Base-by-base conservation (phyloP, 768 basidiomycete genomes). In the Trametes elegans region DNA sequence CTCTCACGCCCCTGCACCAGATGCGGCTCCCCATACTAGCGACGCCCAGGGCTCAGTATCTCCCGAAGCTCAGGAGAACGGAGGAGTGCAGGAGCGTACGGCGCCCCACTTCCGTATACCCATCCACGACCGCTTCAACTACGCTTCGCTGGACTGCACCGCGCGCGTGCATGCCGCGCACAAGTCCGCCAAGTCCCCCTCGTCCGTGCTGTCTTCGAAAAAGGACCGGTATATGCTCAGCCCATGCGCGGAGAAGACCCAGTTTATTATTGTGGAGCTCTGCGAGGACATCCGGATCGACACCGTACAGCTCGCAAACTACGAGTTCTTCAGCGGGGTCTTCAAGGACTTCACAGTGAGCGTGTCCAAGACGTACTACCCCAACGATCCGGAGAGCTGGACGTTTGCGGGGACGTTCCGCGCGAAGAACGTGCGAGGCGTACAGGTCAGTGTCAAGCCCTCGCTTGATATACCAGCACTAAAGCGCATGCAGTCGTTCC, bases 261-360 rank as follows among this genome's bases (percentile, higher is more conserved):
- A 90, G 61, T 98, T 86, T 71, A 88, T 98, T 29, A 85, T 97
- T 29, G 87, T 98, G 40, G 97, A 99, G 70, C 82, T 98, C 14
- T 99, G 97, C 73, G 96, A 98, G 61, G 97, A 98, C 68, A 93
- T 99, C 59, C 77, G 92, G 40, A 94, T 98, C 64, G 96, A 98
- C 68, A 96, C 93, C 0, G 86, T 98, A 40, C 94, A 98, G 68
- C 74, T 99, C 16, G 95, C 94, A 55, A 96, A 98, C 66, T 97
- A 91, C 67, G 96, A 99, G 74, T 98, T 98, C 74, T 99, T 98
- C 73, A 92, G 89, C 60, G 94, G 95, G 2, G 90, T 97, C 13
- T 95, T 98, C 76, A 89, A 90, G 71, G 92, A 96, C 52, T 88
- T 98, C 58, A 80, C 80, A 5, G 85, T 98, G 42, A 90, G 88